Evolutionary conservation across 179 eudicot species (phyloP).

Genomic region (Pouteria campechiana): DNA sequence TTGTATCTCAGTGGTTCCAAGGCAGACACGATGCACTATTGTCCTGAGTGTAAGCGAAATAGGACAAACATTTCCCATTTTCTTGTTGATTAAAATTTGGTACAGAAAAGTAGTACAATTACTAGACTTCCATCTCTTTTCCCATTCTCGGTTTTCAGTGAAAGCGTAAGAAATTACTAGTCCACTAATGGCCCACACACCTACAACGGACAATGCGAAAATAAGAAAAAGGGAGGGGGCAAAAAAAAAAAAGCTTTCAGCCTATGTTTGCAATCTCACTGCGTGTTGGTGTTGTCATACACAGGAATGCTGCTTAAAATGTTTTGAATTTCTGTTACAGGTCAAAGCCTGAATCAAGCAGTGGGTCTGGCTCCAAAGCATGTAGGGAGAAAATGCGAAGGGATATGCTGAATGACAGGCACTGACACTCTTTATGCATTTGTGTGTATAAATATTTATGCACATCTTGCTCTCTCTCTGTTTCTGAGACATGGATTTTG

Average conservation of each 20-base stretch:
- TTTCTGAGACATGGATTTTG: not conserved
- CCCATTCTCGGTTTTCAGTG: not conserved
- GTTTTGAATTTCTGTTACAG: conserved; percentile 8
- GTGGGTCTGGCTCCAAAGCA: conserved; percentile 36
- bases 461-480: not conserved
- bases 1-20: no score
- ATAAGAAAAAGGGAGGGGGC: no score
- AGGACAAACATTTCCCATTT: no score
- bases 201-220: no score
- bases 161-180: not conserved
- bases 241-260: not conserved
- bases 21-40: no score
- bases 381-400: conserved; percentile 50
- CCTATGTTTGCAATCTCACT: not conserved
- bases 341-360: conserved; percentile 22
- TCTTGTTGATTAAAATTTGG: no score
- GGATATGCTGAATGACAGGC: conserved; percentile 41
- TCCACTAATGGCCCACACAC: not conserved
- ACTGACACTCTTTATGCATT: conserved; percentile 1
- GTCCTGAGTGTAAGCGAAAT: no score
- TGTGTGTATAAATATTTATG: not conserved
- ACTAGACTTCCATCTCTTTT: not conserved
- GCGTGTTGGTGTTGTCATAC: not conserved
- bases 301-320: not conserved
- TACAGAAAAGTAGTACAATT: no score